phyloP scores from a whole-genome alignment of 164 flowering plant genomes.

The Annona cherimola region DNA sequence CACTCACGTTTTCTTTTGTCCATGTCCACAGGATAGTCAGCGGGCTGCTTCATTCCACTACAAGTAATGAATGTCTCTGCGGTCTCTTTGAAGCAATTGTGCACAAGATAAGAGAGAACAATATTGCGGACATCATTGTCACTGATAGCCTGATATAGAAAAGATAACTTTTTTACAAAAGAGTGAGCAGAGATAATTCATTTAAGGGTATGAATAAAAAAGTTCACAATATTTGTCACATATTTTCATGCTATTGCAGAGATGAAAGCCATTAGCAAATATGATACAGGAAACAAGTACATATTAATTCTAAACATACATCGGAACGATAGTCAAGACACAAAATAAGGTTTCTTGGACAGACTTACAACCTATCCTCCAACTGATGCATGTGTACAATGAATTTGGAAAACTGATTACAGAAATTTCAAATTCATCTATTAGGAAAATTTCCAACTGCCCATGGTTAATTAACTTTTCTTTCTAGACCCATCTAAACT shows the following conservation, averaged over 20 bases:
- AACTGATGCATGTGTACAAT: background rate
- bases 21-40: conserved; percentile 63
- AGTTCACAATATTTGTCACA: background rate
- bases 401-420: background rate
- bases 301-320: background rate
- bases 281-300: background rate
- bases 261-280: background rate
- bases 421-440: background rate
- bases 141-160: conserved; percentile 42
- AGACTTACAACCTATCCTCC: background rate
- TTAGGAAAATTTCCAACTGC: background rate
- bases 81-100: conserved; percentile 82
- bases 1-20: conserved; percentile 86
- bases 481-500: background rate
- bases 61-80: conserved; percentile 68
- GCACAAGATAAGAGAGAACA: conserved; percentile 83
- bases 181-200: background rate
- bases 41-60: conserved; percentile 66
- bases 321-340: background rate
- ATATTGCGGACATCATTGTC: conserved; percentile 64
- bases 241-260: background rate
- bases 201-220: background rate
- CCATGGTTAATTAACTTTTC: background rate
- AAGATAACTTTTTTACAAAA: background rate
- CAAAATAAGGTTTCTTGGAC: background rate